Percentiles rank a stretch among this genome's conserved stretches.
Conservation (phyloP, 805 yeast species). For the Lipomyces yamanashiensis region DNA sequence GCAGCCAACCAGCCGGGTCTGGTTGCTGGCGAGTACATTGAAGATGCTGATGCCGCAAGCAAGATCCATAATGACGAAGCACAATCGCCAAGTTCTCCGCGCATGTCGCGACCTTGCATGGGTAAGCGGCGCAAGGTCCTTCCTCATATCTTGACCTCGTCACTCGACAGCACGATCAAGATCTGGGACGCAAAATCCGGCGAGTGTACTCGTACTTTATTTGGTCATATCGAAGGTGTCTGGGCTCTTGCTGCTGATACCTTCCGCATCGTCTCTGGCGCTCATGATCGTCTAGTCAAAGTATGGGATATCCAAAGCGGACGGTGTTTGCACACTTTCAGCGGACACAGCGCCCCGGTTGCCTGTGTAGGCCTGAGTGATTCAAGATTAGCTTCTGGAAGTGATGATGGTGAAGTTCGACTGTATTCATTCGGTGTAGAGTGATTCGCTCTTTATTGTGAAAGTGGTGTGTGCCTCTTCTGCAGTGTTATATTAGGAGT, state of each 20-base stretch:
- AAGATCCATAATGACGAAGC: constrained; percentile 23
- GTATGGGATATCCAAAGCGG: constrained; percentile 98
- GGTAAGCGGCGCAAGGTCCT: constrained; percentile 20
- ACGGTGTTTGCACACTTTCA: constrained; percentile 89
- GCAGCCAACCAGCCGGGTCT: constrained; percentile 20
- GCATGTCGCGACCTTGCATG: constrained; percentile 12
- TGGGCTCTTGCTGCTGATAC: constrained; percentile 97
- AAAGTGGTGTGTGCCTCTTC: not conserved
- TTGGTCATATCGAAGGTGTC: constrained; percentile 98
- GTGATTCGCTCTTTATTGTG: not conserved
- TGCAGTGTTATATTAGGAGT: not conserved
- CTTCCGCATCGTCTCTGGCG: constrained; percentile 90
- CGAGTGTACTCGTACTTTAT: constrained; percentile 87
- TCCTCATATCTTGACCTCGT: constrained; percentile 59
- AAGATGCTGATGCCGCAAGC: constrained; percentile 24
- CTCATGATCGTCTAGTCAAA: constrained; percentile 86
- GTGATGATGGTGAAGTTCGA: constrained; percentile 85
- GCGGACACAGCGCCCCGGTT: constrained; percentile 65
- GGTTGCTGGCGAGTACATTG: constrained; percentile 29
- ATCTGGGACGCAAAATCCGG: constrained; percentile 94
- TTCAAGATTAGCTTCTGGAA: constrained; percentile 86
- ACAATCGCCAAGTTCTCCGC: constrained; percentile 36
- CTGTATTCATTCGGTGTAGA: constrained; percentile 73
- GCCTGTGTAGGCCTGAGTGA: constrained; percentile 81
- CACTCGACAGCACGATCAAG: constrained; percentile 94